Conservation (phyloP, 768 basidiomycete species). For the Mycena haematopus region DNA sequence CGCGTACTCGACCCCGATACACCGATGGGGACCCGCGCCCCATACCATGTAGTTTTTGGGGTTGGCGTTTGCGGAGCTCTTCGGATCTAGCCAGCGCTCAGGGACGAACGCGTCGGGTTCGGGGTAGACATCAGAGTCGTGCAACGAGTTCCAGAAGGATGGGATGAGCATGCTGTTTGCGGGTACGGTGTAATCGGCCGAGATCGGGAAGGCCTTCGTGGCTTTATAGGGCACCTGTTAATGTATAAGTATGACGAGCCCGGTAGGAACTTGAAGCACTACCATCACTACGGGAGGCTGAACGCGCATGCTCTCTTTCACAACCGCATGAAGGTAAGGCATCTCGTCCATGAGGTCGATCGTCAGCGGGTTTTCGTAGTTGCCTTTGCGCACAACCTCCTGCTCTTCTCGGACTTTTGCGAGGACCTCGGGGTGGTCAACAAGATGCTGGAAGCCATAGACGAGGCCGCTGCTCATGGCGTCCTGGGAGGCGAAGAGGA, state of each 20-base stretch:
- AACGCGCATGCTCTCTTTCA: conserved; percentile 91
- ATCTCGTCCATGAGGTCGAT: conserved; percentile 91
- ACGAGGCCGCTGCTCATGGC: conserved; percentile 98
- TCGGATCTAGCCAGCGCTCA: conserved; percentile 91
- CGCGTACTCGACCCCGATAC: conserved; percentile 93
- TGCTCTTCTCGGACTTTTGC: conserved; percentile 93
- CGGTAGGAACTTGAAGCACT: conserved; percentile 22
- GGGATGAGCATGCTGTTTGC: conserved; percentile 93
- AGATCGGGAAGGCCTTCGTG: conserved; percentile 90
- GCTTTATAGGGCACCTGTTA: conserved; percentile 90
- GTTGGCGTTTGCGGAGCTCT: conserved; percentile 78
- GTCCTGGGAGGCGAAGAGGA: conserved; percentile 96
- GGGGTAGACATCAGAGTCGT: conserved; percentile 88
- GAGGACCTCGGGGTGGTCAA: conserved; percentile 88
- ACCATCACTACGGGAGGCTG: conserved; percentile 98
- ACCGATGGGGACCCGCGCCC: conserved; percentile 91
- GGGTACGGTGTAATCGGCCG: conserved; percentile 91
- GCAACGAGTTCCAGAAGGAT: conserved; percentile 90
- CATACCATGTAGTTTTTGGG: conserved; percentile 97
- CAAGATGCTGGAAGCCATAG: conserved; percentile 95
- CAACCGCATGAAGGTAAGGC: conserved; percentile 90
- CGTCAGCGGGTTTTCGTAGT: conserved; percentile 77
- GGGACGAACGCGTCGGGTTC: conserved; percentile 84
- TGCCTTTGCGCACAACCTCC: conserved; percentile 78
- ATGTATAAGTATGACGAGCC: conserved; percentile 11